phyloP scores from a whole-genome alignment of 192 early-diverging fungal genomes.

The Rhizophagus prolifer region DNA sequence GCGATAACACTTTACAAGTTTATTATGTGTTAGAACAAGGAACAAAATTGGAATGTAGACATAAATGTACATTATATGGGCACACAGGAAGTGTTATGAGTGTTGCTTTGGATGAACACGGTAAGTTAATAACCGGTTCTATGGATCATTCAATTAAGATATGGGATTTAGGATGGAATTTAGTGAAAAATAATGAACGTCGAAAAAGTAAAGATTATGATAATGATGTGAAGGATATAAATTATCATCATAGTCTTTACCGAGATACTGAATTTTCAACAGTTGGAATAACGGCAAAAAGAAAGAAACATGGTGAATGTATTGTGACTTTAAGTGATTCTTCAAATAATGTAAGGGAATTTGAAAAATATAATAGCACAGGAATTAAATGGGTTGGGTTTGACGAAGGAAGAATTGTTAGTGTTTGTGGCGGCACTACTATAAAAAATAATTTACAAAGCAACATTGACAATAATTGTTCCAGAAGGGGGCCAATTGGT shows the following conservation, averaged over 20 bases:
- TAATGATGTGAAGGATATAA: not conserved
- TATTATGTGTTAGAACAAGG: slow-evolving; percentile 34
- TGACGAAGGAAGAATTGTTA: slow-evolving; percentile 24
- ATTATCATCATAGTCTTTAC: not conserved
- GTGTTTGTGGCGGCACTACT: slow-evolving; percentile 1
- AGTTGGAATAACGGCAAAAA: slow-evolving; percentile 4
- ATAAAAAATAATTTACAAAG: not conserved
- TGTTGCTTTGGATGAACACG: slow-evolving; percentile 45
- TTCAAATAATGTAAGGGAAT: not conserved
- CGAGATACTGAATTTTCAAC: not conserved
- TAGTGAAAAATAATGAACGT: not conserved
- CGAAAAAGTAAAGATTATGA: not conserved
- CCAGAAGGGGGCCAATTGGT: not conserved
- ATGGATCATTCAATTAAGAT: slow-evolving; percentile 47
- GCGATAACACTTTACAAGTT: slow-evolving; percentile 50
- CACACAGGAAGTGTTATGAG: slow-evolving; percentile 46
- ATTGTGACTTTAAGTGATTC: slow-evolving; percentile 16
- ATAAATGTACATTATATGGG: slow-evolving; percentile 45
- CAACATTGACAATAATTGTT: not conserved
- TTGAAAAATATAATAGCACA: not conserved
- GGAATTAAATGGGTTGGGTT: slow-evolving; percentile 22
- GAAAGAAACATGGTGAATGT: slow-evolving; percentile 17
- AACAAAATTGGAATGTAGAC: slow-evolving; percentile 29
- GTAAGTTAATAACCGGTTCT: slow-evolving; percentile 42
- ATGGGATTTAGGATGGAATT: slow-evolving; percentile 42